phyloP scores from a whole-genome alignment of 2,329 filamentous ascomycete genomes.

The Cordyceps tenuipes region DNA sequence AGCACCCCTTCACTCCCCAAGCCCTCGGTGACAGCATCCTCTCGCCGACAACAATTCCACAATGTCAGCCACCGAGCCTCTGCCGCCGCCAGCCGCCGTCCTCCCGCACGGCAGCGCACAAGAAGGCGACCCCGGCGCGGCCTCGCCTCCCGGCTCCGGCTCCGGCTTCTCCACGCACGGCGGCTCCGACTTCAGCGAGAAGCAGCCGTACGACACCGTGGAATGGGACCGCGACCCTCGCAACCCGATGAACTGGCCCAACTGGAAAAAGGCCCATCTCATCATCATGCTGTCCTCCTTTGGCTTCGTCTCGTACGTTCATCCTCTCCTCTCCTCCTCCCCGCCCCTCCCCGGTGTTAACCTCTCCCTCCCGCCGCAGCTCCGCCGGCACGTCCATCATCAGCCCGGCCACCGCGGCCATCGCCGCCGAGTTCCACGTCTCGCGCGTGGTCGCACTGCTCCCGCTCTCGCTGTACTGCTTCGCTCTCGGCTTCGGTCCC shows the following conservation, averaged over 20 bases:
- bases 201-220: neutral
- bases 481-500: conserved; percentile 53
- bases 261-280: conserved; percentile 31
- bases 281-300: conserved; percentile 29
- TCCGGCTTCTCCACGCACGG: neutral
- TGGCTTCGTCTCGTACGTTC: conserved; percentile 33
- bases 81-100: neutral
- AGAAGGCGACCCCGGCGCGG: neutral
- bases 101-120: neutral
- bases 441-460: conserved; percentile 48
- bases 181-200: neutral
- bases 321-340: neutral
- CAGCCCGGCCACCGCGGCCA: conserved; percentile 35
- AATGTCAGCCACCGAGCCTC: neutral
- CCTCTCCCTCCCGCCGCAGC: conserved; percentile 24
- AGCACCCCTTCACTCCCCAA: neutral
- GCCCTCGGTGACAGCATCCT: neutral
- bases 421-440: conserved; percentile 46
- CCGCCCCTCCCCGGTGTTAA: neutral
- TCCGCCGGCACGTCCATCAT: conserved; percentile 47
- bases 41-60: neutral
- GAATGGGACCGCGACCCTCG: conserved; percentile 30
- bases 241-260: conserved; percentile 46
- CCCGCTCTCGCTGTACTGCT: conserved; percentile 49
- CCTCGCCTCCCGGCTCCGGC: neutral